Base-by-base conservation (phyloP, 192 early-diverging fungal species). In the Polychytrium aggregatum region DNA sequence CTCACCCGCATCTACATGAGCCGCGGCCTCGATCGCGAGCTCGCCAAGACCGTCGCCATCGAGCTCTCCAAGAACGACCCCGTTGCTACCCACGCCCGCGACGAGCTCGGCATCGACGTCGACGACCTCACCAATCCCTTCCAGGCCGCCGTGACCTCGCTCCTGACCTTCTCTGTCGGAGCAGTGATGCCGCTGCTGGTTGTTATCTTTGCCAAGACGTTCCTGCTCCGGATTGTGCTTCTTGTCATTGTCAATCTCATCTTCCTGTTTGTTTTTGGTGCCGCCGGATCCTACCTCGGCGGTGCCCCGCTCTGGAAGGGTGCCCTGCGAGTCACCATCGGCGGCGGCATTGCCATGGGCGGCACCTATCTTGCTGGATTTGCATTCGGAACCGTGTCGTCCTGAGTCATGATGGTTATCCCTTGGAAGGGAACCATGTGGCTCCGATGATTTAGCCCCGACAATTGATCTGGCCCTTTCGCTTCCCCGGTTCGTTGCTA, bases 21-120 rank as follows among this genome's bases (percentile, higher is more conserved):
- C 18, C 46, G 53, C 18, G 69, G 69, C 3, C 45, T 71, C 16
- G 48, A 41, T 9, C 57, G 56, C 1, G 53, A 66, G 48, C 44
- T 65, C 16, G 67, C 69, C 6, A 36, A 52, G 0, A n/a, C 25
- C 6, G 67, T 71, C 3, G 67, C 63, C 10, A 44, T 53, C 39
- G 62, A 71, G 27, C n/a, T n/a, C n/a, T n/a, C n/a, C n/a, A n/a
- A n/a, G n/a, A n/a, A n/a, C n/a, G n/a, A n/a, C n/a, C n/a, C n/a
- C n/a, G n/a, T n/a, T n/a, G n/a, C n/a, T n/a, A n/a, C n/a, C n/a
- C n/a, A n/a, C n/a, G n/a, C n/a, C n/a, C 44, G 67, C 34, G 69
- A 71, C 30, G 69, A 71, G 46, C 45, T 71, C 20, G 71, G 53
- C 28, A 71, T 70, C 7, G 63, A 71, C 42, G 53, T 71, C 2